Evolutionary conservation across 2,329 filamentous ascomycete genomes (phyloP).

Genomic region (Conoideocrella luteorostrata): DNA sequence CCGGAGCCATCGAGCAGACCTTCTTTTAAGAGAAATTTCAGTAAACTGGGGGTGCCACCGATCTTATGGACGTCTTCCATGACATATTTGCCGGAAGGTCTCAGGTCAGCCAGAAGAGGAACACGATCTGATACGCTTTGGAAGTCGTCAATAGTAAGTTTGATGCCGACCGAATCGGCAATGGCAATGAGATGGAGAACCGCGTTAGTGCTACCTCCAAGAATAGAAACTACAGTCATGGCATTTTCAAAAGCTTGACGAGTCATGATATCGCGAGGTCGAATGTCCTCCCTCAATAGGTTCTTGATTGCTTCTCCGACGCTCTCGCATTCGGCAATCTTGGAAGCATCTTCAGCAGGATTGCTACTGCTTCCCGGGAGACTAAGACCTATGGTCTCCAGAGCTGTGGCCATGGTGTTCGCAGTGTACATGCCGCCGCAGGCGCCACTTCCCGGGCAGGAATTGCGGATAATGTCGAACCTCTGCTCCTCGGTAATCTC

Average conservation of each 20-base stretch:
- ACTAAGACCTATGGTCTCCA: conserved; percentile 85
- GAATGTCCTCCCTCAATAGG: conserved; percentile 69
- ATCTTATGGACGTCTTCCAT: conserved; percentile 82
- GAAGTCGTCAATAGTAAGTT: conserved; percentile 81
- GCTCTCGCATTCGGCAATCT: conserved; percentile 64
- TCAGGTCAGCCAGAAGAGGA: conserved; percentile 75
- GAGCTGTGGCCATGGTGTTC: conserved; percentile 87
- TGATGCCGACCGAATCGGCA: conserved; percentile 72
- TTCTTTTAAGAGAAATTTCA: conserved; percentile 80
- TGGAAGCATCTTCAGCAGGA: conserved; percentile 66
- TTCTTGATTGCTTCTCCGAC: conserved; percentile 70
- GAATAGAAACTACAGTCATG: conserved; percentile 76
- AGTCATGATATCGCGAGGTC: conserved; percentile 71
- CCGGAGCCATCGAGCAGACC: conserved; percentile 75
- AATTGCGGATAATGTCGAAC: conserved; percentile 89
- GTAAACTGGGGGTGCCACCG: conserved; percentile 78
- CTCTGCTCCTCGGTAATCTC: conserved; percentile 87
- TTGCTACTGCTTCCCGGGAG: conserved; percentile 77
- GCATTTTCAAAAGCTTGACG: conserved; percentile 78
- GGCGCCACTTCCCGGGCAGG: conserved; percentile 61
- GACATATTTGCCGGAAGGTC: conserved; percentile 81
- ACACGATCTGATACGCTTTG: conserved; percentile 72
- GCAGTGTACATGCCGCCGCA: conserved; percentile 90
- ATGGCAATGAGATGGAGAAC: conserved; percentile 82
- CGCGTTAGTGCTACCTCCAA: conserved; percentile 79